A percentile compares a stretch with the other conserved stretches of the same genome.
Evolutionary conservation across 2,329 filamentous ascomycete genomes (phyloP).

Genomic region (Dryadomyces sulphureus): DNA sequence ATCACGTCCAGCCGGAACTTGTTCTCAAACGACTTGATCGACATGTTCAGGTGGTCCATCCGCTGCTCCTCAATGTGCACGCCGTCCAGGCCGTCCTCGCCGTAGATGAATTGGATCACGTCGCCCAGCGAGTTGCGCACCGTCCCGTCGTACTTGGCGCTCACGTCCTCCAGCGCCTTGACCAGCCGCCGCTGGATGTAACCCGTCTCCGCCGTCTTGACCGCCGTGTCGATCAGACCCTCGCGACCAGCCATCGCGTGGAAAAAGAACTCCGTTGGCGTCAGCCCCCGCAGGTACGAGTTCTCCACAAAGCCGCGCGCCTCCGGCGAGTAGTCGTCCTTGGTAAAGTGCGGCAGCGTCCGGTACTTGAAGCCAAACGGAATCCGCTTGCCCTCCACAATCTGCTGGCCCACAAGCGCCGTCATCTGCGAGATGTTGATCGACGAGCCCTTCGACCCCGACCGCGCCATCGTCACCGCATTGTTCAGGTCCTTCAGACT

Average conservation of each 20-base stretch:
- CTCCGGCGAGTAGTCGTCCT: constrained; percentile 96
- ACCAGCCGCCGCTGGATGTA: constrained; percentile 98
- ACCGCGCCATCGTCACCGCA: constrained; percentile 88
- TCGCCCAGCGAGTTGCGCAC: constrained; percentile 94
- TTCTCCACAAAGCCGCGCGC: constrained; percentile 97
- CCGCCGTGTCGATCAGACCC: constrained; percentile 97
- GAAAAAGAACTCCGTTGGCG: constrained; percentile 96
- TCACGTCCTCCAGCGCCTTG: constrained; percentile 94
- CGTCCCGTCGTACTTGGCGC: constrained; percentile 93
- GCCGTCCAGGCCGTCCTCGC: constrained; percentile 91
- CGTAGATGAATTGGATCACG: constrained; percentile 93
- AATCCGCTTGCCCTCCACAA: constrained; percentile 96
- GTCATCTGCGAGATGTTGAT: constrained; percentile 99
- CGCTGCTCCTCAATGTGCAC: constrained; percentile 86
- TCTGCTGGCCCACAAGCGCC: constrained; percentile 92
- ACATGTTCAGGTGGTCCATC: constrained; percentile 73
- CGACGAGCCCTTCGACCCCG: constrained; percentile 94
- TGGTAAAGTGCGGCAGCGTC: constrained; percentile 93
- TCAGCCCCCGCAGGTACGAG: constrained; percentile 90
- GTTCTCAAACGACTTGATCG: constrained; percentile 60
- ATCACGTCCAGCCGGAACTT: constrained; percentile 81
- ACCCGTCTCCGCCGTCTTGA: constrained; percentile 97
- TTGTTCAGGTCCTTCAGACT: constrained; percentile 94
- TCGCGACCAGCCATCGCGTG: constrained; percentile 99
- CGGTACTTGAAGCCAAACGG: constrained; percentile 98